These are phyloP conservation scores for Phytophthora podocarpi DNA, from an alignment of 352 stramenopile species.

Conservation along the genomic window DNA sequence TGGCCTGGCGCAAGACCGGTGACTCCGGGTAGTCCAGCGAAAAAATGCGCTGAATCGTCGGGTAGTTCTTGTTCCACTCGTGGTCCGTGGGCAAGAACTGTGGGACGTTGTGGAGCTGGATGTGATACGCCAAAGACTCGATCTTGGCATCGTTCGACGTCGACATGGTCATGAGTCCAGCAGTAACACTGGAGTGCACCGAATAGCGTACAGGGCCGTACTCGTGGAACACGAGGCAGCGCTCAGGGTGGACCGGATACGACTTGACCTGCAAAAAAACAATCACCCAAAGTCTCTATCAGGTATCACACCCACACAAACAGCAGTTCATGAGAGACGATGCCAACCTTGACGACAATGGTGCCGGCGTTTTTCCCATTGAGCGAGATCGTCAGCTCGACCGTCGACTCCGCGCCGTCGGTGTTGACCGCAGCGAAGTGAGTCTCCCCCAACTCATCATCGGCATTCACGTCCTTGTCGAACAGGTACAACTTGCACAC, in stretches of 20 bases:
- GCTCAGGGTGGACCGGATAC: slow-evolving; percentile 5
- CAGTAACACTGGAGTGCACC: slow-evolving; percentile 42
- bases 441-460: slow-evolving; percentile 40
- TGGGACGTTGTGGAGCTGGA: slow-evolving; percentile 43
- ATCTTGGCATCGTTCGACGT: slow-evolving; percentile 34
- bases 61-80: slow-evolving; percentile 52
- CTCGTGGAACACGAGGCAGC: slow-evolving; percentile 18
- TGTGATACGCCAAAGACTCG: slow-evolving; percentile 42
- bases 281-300: neutral
- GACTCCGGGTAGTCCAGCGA: slow-evolving; percentile 40
- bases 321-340: too few relatives aligned
- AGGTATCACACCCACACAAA: neutral
- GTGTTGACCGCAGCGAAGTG: slow-evolving; percentile 34
- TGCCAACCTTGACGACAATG: slow-evolving; percentile 31
- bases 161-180: slow-evolving; percentile 41
- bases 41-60: slow-evolving; percentile 44
- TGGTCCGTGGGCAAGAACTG: slow-evolving; percentile 37
- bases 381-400: slow-evolving; percentile 35
- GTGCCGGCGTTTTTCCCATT: slow-evolving; percentile 25
- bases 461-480: slow-evolving; percentile 44
- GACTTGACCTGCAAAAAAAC: slow-evolving; percentile 32
- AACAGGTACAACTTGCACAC: slow-evolving; percentile 38
- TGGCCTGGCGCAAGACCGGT: slow-evolving; percentile 39
- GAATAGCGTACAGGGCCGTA: slow-evolving; percentile 43
- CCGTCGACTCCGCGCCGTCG: slow-evolving; percentile 25